Evolutionary conservation across 805 yeast genomes (phyloP), one percentile per base, ranked within the genome.

Genomic region (Saturnispora silvae): DNA sequence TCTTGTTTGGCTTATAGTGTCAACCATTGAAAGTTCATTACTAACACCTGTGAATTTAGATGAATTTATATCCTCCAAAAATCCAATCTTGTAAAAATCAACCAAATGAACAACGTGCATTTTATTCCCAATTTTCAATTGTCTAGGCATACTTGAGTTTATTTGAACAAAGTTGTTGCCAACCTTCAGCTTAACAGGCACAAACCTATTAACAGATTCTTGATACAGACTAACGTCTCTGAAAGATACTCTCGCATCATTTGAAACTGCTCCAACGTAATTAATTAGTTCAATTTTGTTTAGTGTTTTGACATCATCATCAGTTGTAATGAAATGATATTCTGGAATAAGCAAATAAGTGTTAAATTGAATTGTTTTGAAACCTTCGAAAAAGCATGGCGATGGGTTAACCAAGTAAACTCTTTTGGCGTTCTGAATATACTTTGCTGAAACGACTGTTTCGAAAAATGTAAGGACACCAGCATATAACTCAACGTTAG

Each of bases 91-190:
- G 45, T 56, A 65, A 17, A 68, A 65, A 44, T 73, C 70, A 36
- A 67, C 63, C 31, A 62, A 40, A 25, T 53, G 57, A 16, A 72
- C 44, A 7, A 60, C 53, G 28, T 58, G 54, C 48, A 63, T 45
- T 3, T 48, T 59, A 20, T 56, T 60, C 11, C 53, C 53, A 13
- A 67, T 39, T 41, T 64, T 67, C 9, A 63, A 35, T n/a, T 63
- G 52, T 30, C 54, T 57, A 3, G 72, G 68, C 20, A 66, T 64
- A 18, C 62, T 67, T 17, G 65, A 61, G 18, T 63, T 49, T 3
- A 81, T 56, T 51, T 81, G 87, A 31, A 83, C 50, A 58, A 64
- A 78, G 46, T 72, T 74, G 40, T 80, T 69, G 6, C 95, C 95
- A 37, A 84, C 67, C 47, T 73, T 76, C 42, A 84, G 41, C 0